Base-by-base conservation (phyloP, 2,329 filamentous ascomycete species). In the Cordyceps javanica region DNA sequence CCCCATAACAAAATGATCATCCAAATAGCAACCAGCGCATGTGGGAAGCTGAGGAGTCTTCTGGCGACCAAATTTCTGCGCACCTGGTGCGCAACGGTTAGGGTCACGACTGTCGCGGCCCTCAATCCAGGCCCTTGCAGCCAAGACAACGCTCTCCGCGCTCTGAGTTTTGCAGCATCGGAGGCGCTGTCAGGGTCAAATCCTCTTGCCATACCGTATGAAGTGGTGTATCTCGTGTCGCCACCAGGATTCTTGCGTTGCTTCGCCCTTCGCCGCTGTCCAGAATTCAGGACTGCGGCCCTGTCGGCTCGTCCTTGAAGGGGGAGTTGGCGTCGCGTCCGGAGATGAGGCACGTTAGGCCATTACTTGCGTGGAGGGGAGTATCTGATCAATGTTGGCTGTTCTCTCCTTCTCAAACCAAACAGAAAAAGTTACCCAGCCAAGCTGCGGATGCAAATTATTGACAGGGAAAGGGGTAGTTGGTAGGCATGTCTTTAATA, bases 1-100 rank as follows among this genome's bases (percentile, higher is more conserved):
- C 93, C 91, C 85, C 90, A 94, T 62, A 94, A 83, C 61, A 99
- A 67, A 21, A 89, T 79, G 23, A 90, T 70, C 41, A 91, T 66
- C 93, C 94, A 99, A 46, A 92, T 59, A 13, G 82, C 68, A 19
- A 89, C 83, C 62, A 96, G 70, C 16, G 86, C 70, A 68, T 89
- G 88, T 36, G 85, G 82, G 57, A 91, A 77, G 73, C 78, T 85
- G 50, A 86, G 64, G 28, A 86, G 63, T n/a, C 81, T 76, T 45
- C 75, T 73, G 23, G 75, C 68, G 34, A 74, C 73, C 67, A 85
- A 62, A 64, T 83, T 83, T 65, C 63, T 62, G 5, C 66, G 64
- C 42, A 72, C 38, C 34, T 66, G 67, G 49, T 67, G 65, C 46
- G 63, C 56, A 19, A 62, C 61, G 36, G 67, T 66, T 41, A 70